These are phyloP conservation scores for Trichosanthes truncata DNA, from an alignment of 306 rosid genomes.

Conservation along the genomic window DNA sequence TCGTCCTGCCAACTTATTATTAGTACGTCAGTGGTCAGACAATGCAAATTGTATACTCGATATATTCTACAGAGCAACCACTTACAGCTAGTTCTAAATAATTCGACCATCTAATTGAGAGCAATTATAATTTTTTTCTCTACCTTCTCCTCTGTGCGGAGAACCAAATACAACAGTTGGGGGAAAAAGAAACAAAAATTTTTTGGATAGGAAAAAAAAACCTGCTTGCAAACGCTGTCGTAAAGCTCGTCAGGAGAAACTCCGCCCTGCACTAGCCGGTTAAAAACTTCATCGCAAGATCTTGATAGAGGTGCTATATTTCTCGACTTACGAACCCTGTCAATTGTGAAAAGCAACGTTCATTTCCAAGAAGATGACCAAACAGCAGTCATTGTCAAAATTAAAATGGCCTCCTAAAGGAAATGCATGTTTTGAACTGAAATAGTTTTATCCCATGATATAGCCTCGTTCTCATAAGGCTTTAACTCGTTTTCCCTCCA, in stretches of 20 bases:
- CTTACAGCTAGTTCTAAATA: neutral
- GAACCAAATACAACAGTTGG: neutral
- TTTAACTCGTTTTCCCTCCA: neutral
- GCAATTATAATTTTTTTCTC: neutral
- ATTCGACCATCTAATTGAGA: neutral
- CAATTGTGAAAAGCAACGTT: conserved; percentile 13
- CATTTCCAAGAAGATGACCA: neutral
- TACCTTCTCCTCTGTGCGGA: neutral
- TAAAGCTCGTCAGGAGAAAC: conserved; percentile 67
- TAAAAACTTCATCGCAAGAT: conserved; percentile 80
- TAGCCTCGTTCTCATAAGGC: neutral
- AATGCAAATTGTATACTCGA: neutral
- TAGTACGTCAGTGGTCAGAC: neutral
- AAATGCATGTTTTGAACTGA: neutral
- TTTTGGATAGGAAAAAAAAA: conserved; percentile 6
- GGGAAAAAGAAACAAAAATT: neutral
- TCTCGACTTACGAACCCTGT: conserved; percentile 75
- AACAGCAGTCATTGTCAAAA: neutral
- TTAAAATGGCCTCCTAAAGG: neutral
- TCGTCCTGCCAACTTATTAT: neutral
- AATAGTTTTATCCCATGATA: neutral
- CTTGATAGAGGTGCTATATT: conserved; percentile 43
- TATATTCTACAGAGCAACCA: neutral
- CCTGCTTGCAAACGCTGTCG: conserved; percentile 85
- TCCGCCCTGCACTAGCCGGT: conserved; percentile 73